Base-by-base conservation (phyloP, 139 green algal species). In the Gonium pectorale region DNA sequence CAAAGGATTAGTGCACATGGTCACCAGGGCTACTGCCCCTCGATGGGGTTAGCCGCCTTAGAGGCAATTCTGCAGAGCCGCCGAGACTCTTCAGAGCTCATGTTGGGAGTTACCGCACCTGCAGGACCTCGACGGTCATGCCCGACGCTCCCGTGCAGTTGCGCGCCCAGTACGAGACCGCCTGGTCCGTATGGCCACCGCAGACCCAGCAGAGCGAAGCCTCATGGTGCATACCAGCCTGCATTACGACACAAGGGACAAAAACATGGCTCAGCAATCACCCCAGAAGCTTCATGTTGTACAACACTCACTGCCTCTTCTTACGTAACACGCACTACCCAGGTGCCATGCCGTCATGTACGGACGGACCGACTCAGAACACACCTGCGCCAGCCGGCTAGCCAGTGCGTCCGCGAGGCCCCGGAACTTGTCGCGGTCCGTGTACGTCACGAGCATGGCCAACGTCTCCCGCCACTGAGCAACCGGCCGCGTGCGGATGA, bases 141-240 rank as follows among this genome's bases (percentile, higher is more conserved):
- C 62, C 31, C 6, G 59, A 75, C 0, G 67, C 60, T 52, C 60
- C 79, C 27, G 81, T 77, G 51, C 44, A 71, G 41, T 87, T 85
- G 43, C 77, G 77, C 43, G 59, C 86, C 96, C 96, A 98, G 75
- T 96, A 87, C 26, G 69, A 56, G 56, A 99, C 95, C 1, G 95
- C 95, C 19, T 91, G 62, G 43, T 99, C 97, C 13, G 98, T 92
- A 77, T 97, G 93, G 54, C 95, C 96, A 3, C 94, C 93, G 72
- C 93, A 97, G 38, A 99, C 93, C 91, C 95, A 97, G 94, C 95
- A 98, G 38, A 99, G 89, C 40, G 89, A 95, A 43, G 97, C 96
- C 11, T 95, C 93, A 83, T 99, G 96, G 46, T 83, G 71, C 80
- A 93, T 91, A 72, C 93, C 91, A n/a, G 90, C 91, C 86, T 89